phyloP scores from a whole-genome alignment of 805 yeast genomes.

The Yarrowia porcina region DNA sequence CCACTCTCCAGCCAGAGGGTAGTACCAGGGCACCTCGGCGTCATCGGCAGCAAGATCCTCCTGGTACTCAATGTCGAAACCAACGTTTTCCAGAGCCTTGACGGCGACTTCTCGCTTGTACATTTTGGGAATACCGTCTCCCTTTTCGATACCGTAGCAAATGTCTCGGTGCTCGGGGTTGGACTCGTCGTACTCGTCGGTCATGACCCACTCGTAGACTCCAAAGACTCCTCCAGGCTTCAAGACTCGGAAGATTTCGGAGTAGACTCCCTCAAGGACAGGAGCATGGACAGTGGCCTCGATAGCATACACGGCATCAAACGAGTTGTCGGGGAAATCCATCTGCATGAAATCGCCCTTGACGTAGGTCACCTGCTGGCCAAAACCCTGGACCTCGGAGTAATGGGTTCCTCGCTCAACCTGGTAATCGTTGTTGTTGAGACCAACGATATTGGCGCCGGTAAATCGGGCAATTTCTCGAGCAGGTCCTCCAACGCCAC shows the following conservation, averaged over 20 bases:
- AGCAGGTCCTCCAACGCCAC: slow-evolving; percentile 99
- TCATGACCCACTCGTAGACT: slow-evolving; percentile 99
- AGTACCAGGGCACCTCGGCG: slow-evolving; percentile 95
- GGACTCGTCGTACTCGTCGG: slow-evolving; percentile 82
- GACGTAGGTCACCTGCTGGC: slow-evolving; percentile 74
- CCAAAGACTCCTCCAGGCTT: slow-evolving; percentile 98
- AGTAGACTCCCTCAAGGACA: slow-evolving; percentile 88
- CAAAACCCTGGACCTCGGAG: slow-evolving; percentile 62
- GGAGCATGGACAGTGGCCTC: slow-evolving; percentile 99
- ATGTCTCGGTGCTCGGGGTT: slow-evolving; percentile 89
- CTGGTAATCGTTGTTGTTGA: slow-evolving; percentile 95
- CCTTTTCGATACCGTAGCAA: slow-evolving; percentile 95
- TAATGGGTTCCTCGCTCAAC: slow-evolving; percentile 85
- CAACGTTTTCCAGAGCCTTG: slow-evolving; percentile 78
- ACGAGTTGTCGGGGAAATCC: slow-evolving; percentile 87
- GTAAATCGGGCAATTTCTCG: slow-evolving; percentile 93
- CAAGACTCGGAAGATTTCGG: slow-evolving; percentile 88
- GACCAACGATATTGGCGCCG: slow-evolving; percentile 78
- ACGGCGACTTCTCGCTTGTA: slow-evolving; percentile 79
- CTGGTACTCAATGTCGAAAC: slow-evolving; percentile 74
- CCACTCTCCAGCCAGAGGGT: slow-evolving; percentile 94
- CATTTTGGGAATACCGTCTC: slow-evolving; percentile 99
- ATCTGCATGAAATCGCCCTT: slow-evolving; percentile 99
- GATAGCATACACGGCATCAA: slow-evolving; percentile 96
- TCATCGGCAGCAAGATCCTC: slow-evolving; percentile 77